phyloP scores from a whole-genome alignment of 2,329 filamentous ascomycete genomes.

The Knufia fluminis region DNA sequence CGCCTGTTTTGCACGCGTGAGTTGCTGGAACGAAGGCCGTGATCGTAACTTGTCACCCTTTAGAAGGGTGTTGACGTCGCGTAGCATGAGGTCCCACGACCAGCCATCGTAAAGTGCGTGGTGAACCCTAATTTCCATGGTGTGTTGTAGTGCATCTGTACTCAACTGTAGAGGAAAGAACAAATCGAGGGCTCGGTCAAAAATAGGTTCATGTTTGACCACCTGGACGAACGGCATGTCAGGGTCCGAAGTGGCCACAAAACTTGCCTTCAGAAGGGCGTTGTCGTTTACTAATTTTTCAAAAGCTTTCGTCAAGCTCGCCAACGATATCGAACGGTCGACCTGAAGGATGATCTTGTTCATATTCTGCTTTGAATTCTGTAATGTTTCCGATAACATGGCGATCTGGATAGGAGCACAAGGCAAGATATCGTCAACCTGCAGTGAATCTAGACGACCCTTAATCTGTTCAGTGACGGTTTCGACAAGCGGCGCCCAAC shows the following conservation, averaged over 20 bases:
- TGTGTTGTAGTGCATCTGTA: conserved; percentile 17
- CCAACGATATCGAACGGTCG: conserved; percentile 26
- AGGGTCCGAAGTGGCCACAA: conserved; percentile 42
- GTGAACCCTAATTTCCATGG: conserved; percentile 53
- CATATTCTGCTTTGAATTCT: conserved; percentile 56
- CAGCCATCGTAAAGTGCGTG: conserved; percentile 90
- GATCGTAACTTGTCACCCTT: conserved; percentile 21
- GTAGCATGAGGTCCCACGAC: conserved; percentile 67
- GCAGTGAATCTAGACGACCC: conserved; percentile 14
- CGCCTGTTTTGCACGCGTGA: conserved; percentile 44
- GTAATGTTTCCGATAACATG: conserved; percentile 68
- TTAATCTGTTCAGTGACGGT: background rate
- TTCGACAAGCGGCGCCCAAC: background rate
- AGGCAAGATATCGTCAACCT: conserved; percentile 37
- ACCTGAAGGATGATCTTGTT: conserved; percentile 66
- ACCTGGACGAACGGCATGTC: conserved; percentile 51
- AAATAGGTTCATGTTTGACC: conserved; percentile 46
- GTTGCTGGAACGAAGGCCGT: conserved; percentile 51
- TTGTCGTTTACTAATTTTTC: conserved; percentile 45
- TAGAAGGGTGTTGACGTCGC: conserved; percentile 54
- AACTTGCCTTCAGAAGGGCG: conserved; percentile 65
- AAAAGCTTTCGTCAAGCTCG: conserved; percentile 44
- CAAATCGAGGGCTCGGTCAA: conserved; percentile 30
- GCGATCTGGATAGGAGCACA: conserved; percentile 68
- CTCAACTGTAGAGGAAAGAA: conserved; percentile 53